Evolutionary conservation across 2,329 filamentous ascomycete genomes (phyloP).

Genomic region (Paecilomyces formosus): DNA sequence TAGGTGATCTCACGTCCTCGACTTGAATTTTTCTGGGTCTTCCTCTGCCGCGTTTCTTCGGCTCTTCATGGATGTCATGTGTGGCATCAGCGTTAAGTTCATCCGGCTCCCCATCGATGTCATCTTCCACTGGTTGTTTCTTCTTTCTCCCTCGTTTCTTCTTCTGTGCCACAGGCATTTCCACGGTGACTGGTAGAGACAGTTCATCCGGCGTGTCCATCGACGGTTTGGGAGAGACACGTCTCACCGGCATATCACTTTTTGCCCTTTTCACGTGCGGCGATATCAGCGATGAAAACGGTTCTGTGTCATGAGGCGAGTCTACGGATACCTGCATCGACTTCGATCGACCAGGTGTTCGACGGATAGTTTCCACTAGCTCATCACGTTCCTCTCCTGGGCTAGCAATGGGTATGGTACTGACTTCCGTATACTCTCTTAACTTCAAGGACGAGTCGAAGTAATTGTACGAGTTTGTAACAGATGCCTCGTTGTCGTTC

Average conservation of each 20-base stretch:
- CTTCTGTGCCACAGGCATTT: conserved; percentile 13
- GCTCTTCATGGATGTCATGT: neutral
- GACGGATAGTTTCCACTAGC: conserved; percentile 5
- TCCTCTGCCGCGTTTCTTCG: neutral
- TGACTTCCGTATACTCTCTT: conserved; percentile 4
- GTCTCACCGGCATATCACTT: conserved; percentile 10
- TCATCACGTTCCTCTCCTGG: neutral
- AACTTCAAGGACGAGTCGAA: conserved; percentile 13
- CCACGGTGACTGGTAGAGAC: conserved; percentile 15
- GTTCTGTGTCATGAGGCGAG: conserved; percentile 34
- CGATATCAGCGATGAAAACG: conserved; percentile 27
- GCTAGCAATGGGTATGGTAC: neutral
- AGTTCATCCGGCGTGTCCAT: conserved; percentile 20
- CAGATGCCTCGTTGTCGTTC: neutral
- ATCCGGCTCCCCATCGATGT: neutral
- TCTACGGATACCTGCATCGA: conserved; percentile 17
- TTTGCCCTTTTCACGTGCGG: conserved; percentile 16
- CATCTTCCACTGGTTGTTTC: conserved; percentile 13
- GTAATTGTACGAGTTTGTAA: conserved; percentile 12
- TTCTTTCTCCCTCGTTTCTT: conserved; percentile 23
- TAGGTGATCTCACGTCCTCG: neutral
- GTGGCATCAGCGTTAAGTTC: conserved; percentile 1
- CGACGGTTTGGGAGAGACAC: conserved; percentile 12
- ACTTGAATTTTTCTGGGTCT: neutral
- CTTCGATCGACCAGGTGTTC: conserved; percentile 14